Conservation (phyloP, 1,139 yeast species). For the Sugiyamaella japonica region DNA sequence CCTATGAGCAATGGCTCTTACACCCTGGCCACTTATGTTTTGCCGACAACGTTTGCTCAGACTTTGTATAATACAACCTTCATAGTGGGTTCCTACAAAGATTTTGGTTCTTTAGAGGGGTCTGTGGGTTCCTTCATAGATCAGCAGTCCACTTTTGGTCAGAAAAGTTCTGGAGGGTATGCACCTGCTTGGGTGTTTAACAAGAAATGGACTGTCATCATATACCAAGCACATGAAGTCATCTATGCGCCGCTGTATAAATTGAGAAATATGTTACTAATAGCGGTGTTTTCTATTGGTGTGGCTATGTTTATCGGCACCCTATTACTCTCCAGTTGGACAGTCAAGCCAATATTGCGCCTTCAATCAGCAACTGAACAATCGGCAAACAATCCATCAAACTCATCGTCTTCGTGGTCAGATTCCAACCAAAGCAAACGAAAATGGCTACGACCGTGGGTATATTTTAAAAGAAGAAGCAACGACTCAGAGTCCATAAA, state of each 20-base stretch:
- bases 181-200: slow-evolving; percentile 53
- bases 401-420: slow-evolving; percentile 9
- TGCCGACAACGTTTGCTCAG: slow-evolving; percentile 19
- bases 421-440: neutral
- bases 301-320: slow-evolving; percentile 74
- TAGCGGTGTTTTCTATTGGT: slow-evolving; percentile 79
- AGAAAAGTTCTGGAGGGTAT: slow-evolving; percentile 66
- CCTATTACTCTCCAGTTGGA: slow-evolving; percentile 80
- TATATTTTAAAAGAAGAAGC: neutral
- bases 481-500: neutral
- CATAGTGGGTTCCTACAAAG: slow-evolving; percentile 23
- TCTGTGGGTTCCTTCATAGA: slow-evolving; percentile 54
- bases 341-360: slow-evolving; percentile 79
- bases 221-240: slow-evolving; percentile 59
- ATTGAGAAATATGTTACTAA: slow-evolving; percentile 69
- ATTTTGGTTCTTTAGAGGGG: slow-evolving; percentile 40
- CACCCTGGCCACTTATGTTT: slow-evolving; percentile 18
- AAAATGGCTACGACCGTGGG: slow-evolving; percentile 6
- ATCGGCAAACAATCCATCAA: slow-evolving; percentile 34
- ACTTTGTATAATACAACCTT: slow-evolving; percentile 27
- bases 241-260: slow-evolving; percentile 67
- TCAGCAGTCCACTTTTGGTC: slow-evolving; percentile 44
- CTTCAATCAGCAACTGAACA: slow-evolving; percentile 84
- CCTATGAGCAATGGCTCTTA: neutral
- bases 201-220: slow-evolving; percentile 67